Percentiles rank a stretch among this genome's conserved stretches.
These are phyloP conservation scores for Berberis vulgaris DNA, from an alignment of 164 flowering plant genomes.

Conservation along the genomic window DNA sequence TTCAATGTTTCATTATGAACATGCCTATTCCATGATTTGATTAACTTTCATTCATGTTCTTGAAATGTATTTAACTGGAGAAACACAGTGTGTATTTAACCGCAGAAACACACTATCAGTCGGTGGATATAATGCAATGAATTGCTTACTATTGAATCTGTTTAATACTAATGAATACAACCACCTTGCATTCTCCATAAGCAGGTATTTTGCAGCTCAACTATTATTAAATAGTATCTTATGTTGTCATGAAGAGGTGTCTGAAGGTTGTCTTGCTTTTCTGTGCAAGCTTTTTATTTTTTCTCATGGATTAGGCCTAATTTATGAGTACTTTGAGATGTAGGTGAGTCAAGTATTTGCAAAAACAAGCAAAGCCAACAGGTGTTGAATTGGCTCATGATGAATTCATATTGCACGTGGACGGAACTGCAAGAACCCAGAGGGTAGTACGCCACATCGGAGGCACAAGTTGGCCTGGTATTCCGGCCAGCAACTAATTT, in stretches of 20 bases:
- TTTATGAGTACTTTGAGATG: conserved; percentile 1
- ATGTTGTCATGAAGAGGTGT: too few relatives aligned
- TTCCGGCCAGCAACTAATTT: not conserved
- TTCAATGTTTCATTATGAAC: not conserved
- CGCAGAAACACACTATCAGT: too few relatives aligned
- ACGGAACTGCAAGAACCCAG: conserved; percentile 75
- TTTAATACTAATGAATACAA: too few relatives aligned
- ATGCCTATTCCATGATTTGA: not conserved
- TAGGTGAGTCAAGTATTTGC: conserved; percentile 68
- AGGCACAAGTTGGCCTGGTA: conserved; percentile 90
- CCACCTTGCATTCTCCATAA: too few relatives aligned
- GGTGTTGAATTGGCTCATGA: conserved; percentile 62
- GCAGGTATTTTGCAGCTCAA: too few relatives aligned
- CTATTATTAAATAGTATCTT: too few relatives aligned
- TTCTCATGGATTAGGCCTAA: not conserved
- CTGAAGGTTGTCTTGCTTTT: too few relatives aligned
- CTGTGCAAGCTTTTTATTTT: too few relatives aligned
- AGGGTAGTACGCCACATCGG: conserved; percentile 91
- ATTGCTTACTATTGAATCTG: too few relatives aligned
- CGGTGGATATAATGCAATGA: too few relatives aligned
- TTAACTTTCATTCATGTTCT: not conserved
- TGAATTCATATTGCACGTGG: conserved; percentile 82
- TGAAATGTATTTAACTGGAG: not conserved
- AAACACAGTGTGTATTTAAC: too few relatives aligned
- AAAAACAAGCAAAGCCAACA: conserved; percentile 53